Conservation (phyloP, 2,329 filamentous ascomycete species). For the Sporothrix dimorphospora region DNA sequence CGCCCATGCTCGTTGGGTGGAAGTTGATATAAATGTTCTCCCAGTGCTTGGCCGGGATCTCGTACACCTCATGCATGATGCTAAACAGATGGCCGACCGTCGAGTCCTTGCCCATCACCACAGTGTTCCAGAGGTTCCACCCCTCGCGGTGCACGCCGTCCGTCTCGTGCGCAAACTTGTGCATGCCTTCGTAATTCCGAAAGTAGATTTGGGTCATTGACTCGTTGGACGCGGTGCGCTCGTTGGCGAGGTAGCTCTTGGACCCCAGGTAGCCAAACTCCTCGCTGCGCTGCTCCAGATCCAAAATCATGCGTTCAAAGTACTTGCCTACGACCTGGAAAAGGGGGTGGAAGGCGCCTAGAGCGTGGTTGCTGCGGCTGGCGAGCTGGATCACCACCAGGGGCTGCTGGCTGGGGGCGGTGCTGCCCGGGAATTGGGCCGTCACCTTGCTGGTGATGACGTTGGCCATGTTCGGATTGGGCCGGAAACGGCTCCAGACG, state of each 20-base stretch:
- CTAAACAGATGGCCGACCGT: background rate
- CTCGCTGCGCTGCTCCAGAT: background rate
- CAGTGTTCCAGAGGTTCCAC: background rate
- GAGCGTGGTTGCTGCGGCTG: conserved; percentile 2
- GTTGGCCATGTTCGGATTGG: conserved; percentile 7
- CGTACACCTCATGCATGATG: conserved; percentile 12
- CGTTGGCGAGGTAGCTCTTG: background rate
- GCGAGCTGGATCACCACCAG: background rate
- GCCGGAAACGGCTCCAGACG: background rate
- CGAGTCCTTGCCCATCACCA: background rate
- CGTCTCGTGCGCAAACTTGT: background rate
- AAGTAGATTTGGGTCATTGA: background rate
- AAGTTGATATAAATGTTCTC: conserved; percentile 1
- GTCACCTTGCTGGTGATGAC: background rate
- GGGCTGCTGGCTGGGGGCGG: background rate
- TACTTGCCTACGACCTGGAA: background rate
- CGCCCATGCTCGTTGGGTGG: background rate
- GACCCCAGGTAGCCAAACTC: background rate
- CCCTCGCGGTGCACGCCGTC: background rate
- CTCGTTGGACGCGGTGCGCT: background rate
- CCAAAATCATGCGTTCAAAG: background rate
- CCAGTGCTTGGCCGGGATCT: conserved; percentile 4
- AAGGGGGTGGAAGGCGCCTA: background rate
- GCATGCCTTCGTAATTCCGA: background rate
- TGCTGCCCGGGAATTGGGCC: background rate